Evolutionary conservation across 2,329 filamentous ascomycete species (phyloP).

Genomic region (Claviceps purpurea): DNA sequence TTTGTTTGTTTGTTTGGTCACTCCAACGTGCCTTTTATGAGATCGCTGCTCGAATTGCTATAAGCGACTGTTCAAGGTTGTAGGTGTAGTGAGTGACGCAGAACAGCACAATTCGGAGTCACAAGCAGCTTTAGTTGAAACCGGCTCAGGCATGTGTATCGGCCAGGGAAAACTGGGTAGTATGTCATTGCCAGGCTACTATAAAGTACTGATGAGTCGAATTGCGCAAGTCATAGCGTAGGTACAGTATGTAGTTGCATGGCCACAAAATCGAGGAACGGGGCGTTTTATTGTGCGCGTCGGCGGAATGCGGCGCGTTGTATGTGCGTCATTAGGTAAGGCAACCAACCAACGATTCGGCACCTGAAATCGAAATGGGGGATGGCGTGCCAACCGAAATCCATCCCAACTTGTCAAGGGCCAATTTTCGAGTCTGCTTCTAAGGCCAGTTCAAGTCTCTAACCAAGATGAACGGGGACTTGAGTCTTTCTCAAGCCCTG

Average conservation of each 20-base stretch:
- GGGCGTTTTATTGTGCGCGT: background rate
- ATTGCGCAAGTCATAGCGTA: background rate
- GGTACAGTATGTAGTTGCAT: background rate
- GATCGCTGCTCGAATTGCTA: background rate
- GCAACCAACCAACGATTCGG: conserved; percentile 3
- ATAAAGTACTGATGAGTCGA: background rate
- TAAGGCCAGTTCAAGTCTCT: conserved; percentile 12
- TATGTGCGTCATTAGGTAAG: conserved; percentile 7
- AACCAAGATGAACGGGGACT: conserved; percentile 70
- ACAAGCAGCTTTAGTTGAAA: background rate
- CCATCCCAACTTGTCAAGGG: conserved; percentile 1
- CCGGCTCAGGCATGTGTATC: background rate
- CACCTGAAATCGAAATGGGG: conserved; percentile 1
- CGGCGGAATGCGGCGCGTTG: background rate
- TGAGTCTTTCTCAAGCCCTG: conserved; percentile 83
- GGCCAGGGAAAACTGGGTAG: background rate
- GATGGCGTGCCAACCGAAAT: conserved; percentile 1
- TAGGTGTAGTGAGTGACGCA: background rate
- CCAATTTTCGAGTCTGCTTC: conserved; percentile 8
- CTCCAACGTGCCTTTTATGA: background rate
- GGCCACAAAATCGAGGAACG: background rate
- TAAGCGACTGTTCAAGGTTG: background rate
- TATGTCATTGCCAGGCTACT: background rate
- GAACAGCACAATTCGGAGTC: background rate
- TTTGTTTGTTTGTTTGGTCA: background rate